Conservation (phyloP, 345 rosid species). For the Corymbia maculata region DNA sequence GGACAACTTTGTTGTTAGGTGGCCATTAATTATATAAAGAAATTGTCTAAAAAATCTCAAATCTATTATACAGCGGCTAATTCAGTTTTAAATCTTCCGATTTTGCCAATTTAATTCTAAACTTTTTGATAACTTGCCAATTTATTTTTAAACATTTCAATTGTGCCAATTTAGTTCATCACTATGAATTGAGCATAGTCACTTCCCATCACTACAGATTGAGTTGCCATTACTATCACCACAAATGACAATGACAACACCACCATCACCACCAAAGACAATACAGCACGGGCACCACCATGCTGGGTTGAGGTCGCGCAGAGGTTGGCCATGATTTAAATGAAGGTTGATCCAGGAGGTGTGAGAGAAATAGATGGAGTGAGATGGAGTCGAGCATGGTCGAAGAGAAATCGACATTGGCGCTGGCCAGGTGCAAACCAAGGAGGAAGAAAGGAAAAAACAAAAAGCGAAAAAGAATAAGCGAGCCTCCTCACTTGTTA, state of each 20-base stretch:
- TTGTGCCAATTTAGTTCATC: background rate
- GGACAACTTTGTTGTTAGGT: background rate
- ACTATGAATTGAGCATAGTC: background rate
- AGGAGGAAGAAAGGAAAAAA: background rate
- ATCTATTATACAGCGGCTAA: fast-evolving
- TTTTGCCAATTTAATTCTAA: too few species aligned
- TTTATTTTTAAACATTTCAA: too few species aligned
- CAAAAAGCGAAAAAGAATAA: background rate
- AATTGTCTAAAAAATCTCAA: too few species aligned
- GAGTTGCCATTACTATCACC: background rate
- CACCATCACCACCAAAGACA: background rate
- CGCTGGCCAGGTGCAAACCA: background rate
- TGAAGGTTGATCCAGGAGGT: background rate
- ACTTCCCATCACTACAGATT: background rate
- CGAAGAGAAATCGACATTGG: background rate
- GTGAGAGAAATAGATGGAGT: background rate
- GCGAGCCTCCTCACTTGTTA: fast-evolving
- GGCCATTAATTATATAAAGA: background rate
- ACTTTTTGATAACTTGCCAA: background rate
- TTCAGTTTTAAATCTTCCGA: fast-evolving
- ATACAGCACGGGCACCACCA: background rate
- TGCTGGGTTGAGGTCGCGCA: background rate
- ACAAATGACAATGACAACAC: background rate
- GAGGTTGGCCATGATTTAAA: background rate
- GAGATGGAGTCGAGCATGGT: background rate